Evolutionary conservation across 257 asterid species (phyloP).

Genomic region (Solanum ossicruentum): DNA sequence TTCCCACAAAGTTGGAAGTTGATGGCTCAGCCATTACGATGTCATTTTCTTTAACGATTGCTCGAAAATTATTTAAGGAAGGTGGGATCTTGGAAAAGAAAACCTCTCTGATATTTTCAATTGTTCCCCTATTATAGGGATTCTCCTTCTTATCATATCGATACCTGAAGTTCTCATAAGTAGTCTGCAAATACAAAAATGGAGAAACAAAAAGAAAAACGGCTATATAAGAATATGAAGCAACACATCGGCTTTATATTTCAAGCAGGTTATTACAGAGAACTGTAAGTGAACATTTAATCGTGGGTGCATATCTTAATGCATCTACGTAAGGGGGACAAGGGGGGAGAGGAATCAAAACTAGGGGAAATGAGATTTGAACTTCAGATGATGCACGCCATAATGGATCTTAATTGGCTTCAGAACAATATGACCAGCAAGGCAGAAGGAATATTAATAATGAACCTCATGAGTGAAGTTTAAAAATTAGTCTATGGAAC

Average conservation of each 20-base stretch:
- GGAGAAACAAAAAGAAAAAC: background rate
- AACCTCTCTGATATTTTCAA: constrained; percentile 54
- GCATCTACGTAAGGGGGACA: background rate
- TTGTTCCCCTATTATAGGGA: constrained; percentile 74
- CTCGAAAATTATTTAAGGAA: constrained; percentile 52
- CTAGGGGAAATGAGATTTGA: background rate
- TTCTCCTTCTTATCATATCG: constrained; percentile 68
- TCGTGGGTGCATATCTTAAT: background rate
- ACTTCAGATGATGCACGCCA: background rate
- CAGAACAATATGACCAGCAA: background rate
- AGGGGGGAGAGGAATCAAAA: background rate
- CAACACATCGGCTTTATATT: background rate
- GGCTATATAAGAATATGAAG: background rate
- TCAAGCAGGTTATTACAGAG: background rate
- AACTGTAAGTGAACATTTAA: background rate
- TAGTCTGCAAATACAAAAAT: constrained; percentile 45
- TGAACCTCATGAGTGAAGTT: background rate
- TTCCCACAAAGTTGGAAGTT: constrained; percentile 23
- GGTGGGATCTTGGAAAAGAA: constrained; percentile 71
- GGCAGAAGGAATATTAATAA: background rate
- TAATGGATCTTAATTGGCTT: background rate
- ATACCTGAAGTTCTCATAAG: constrained; percentile 87
- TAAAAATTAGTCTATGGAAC: background rate
- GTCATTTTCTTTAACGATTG: constrained; percentile 47
- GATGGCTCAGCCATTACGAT: constrained; percentile 17